Evolutionary conservation across 306 rosid species (phyloP).

Genomic region (Rubus idaeus): DNA sequence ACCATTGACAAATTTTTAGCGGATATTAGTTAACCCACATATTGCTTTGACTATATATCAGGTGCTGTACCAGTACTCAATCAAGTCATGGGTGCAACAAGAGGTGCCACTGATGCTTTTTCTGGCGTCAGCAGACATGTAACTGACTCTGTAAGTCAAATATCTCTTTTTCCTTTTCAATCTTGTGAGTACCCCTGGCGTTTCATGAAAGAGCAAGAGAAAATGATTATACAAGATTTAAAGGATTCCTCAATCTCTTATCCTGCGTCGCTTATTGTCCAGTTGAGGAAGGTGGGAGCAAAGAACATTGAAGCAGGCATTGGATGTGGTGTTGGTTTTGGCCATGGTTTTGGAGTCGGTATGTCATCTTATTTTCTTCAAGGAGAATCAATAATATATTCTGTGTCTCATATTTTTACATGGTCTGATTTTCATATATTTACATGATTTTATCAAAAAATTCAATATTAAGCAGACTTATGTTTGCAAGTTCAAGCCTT

Average conservation of each 20-base stretch:
- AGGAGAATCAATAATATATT: not conserved
- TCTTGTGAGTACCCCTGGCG: not conserved
- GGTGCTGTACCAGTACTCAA: slow-evolving; percentile 82
- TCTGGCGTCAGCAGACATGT: slow-evolving; percentile 87
- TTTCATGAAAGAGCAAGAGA: not conserved
- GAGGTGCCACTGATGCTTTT: slow-evolving; percentile 93
- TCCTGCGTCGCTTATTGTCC: slow-evolving; percentile 15
- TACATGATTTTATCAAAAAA: not conserved
- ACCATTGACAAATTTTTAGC: not conserved
- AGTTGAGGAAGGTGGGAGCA: slow-evolving; percentile 90
- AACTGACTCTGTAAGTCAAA: slow-evolving; percentile 61
- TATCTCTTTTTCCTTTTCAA: not conserved
- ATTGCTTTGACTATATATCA: slow-evolving; percentile 31
- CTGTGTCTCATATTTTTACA: not conserved
- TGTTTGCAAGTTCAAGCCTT: not conserved
- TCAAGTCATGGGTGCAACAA: slow-evolving; percentile 93
- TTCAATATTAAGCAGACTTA: not conserved
- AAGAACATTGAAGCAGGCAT: slow-evolving; percentile 76
- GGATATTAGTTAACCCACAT: slow-evolving; percentile 1
- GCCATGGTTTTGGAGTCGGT: slow-evolving; percentile 99
- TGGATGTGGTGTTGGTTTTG: slow-evolving; percentile 97
- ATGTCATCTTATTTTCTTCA: slow-evolving; percentile 30
- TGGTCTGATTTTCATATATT: not conserved
- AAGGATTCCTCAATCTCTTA: not conserved
- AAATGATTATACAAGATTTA: not conserved